These are phyloP conservation scores for Vigna trinervia DNA, from an alignment of 306 rosid genomes.

Conservation along the genomic window DNA sequence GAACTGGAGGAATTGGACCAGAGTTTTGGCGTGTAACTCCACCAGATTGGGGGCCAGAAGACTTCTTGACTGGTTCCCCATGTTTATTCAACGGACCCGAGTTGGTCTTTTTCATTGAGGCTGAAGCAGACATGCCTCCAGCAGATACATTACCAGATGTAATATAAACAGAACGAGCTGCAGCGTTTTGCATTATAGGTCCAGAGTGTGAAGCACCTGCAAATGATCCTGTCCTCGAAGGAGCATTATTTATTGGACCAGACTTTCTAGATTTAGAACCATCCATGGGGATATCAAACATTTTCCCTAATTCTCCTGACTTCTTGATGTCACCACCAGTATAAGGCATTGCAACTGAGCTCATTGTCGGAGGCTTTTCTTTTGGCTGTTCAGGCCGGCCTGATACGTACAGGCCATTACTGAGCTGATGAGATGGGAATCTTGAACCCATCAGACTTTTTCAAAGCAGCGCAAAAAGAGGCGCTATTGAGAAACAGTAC, in stretches of 20 bases:
- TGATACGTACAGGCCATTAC: conserved; percentile 97
- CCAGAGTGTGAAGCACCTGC: conserved; percentile 98
- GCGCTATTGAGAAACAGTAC: conserved; percentile 11
- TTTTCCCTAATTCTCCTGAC: conserved; percentile 95
- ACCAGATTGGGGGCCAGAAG: conserved; percentile 99
- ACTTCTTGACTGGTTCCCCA: conserved; percentile 94
- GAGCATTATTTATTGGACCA: conserved; percentile 75
- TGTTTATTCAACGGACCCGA: conserved; percentile 97
- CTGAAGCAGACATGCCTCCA: conserved; percentile 76
- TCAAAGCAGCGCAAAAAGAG: conserved; percentile 45
- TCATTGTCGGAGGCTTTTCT: conserved; percentile 94
- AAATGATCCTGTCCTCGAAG: conserved; percentile 92
- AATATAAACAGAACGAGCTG: conserved; percentile 73
- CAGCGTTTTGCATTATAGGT: conserved; percentile 76
- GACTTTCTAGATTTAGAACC: conserved; percentile 95
- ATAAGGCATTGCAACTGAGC: conserved; percentile 93
- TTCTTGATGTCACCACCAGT: conserved; percentile 97
- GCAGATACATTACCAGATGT: conserved; percentile 79
- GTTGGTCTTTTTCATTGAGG: conserved; percentile 82
- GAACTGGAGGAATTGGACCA: conserved; percentile 93
- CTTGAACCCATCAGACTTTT: conserved; percentile 88
- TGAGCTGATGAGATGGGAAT: conserved; percentile 98
- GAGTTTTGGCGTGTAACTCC: conserved; percentile 96
- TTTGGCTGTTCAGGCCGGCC: conserved; percentile 99
- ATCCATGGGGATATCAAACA: conserved; percentile 94